Base-by-base conservation (phyloP, 2,329 filamentous ascomycete genomes). In the Diaporthe sp. region DNA sequence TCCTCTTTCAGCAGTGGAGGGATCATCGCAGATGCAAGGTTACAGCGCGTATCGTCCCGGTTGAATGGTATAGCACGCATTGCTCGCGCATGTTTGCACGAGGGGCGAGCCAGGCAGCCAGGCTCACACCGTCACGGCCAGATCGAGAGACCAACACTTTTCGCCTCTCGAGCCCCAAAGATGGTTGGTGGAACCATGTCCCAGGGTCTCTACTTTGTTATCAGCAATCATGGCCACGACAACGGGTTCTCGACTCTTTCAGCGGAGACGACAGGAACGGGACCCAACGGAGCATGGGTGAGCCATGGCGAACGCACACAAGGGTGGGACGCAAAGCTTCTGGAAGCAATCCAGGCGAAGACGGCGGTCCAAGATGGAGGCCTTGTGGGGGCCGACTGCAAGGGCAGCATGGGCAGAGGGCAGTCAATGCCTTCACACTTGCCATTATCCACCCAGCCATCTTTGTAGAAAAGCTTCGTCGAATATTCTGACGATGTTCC, bases 1-100 rank as follows among this genome's bases (percentile, higher is more conserved):
- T 72, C 71, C 71, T 62, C 22, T 72, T 72, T 62, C 7, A 61
- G 71, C 25, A 39, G 19, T 53, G 15, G 13, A 34, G 13, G 53
- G 44, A 37, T n/a, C 44, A 37, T 51, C 6, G 42, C 53, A n/a
- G 44, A 67, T 19, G 62, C 31, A 67, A 51, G 44, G 25, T n/a
- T 67, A 37, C 62, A 51, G 28, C 22, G 28, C 28, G 19, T 67
- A 51, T 51, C 12, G 44, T 13, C 10, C 62, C 62, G 62, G 22
- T 31, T 31, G 46, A 22, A 28, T 53, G 62, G 62, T 37, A 51
- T 13, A 8, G 22, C 62, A 67, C 7, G 28, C 28, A 22, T 6
- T 17, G 10, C 10, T 10, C 19, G 15, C 12, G 19, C 62, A 37
- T 34, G 19, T 51, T 13, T 31, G 61, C 10, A 25, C 9, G 58